These are phyloP conservation scores for Helichrysum umbraculigerum DNA, from an alignment of 129 eudicot species.

Conservation along the genomic window DNA sequence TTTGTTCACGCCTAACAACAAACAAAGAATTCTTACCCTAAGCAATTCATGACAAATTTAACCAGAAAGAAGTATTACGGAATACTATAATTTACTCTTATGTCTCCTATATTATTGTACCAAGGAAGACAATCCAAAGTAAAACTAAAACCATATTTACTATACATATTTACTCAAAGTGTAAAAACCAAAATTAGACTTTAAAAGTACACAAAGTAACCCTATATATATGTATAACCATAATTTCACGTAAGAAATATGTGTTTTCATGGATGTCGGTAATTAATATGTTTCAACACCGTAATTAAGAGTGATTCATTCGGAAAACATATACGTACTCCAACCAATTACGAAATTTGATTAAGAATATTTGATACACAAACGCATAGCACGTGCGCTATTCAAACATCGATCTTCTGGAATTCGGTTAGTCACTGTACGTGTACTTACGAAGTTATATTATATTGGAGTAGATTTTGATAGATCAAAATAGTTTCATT, in stretches of 20 bases:
- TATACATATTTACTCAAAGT: constrained; percentile 27
- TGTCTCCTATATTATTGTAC: no score
- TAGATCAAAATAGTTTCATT: background rate
- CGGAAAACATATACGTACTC: background rate
- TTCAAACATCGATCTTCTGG: background rate
- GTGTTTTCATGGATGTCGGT: background rate
- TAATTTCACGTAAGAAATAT: constrained; percentile 7
- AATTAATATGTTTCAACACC: background rate
- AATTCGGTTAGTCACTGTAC: background rate
- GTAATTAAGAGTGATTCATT: background rate
- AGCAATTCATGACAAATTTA: no score
- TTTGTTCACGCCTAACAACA: no score
- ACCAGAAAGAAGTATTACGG: no score
- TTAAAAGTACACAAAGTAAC: constrained; percentile 19
- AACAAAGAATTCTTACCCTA: no score
- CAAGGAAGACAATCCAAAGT: no score
- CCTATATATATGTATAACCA: background rate
- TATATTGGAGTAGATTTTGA: background rate
- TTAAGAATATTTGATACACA: no score
- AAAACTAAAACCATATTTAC: constrained; percentile 14
- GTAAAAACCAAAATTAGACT: constrained; percentile 16
- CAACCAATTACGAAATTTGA: background rate
- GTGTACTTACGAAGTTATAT: background rate
- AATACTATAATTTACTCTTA: no score
- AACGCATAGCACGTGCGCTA: no score